Conservation (phyloP, 129 eudicot species). For the Rutidosis leptorrhynchoides region DNA sequence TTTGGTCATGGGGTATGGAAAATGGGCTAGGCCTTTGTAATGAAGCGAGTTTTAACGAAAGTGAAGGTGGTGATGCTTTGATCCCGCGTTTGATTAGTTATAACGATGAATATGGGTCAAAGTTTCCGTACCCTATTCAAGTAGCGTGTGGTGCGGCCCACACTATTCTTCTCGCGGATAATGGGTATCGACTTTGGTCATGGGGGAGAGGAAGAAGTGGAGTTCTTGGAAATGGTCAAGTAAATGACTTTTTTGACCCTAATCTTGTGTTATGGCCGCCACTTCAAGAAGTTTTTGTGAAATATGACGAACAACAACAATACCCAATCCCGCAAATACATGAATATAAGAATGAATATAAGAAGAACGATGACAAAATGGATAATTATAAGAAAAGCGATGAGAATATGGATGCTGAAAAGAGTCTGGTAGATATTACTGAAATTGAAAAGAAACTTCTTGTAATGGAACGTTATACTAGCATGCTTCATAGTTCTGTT, state of each 20-base stretch:
- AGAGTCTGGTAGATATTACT: slow-evolving; percentile 22
- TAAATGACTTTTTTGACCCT: slow-evolving; percentile 49
- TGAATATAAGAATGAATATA: too few species aligned
- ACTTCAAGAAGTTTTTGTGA: slow-evolving; percentile 34
- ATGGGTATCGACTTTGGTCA: slow-evolving; percentile 75
- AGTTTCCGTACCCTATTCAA: slow-evolving; percentile 50
- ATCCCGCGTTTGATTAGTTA: slow-evolving; percentile 43
- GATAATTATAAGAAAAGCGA: slow-evolving; percentile 2
- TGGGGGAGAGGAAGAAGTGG: slow-evolving; percentile 97
- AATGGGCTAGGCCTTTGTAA: slow-evolving; percentile 84
- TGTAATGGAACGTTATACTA: slow-evolving; percentile 60
- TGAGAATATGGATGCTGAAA: slow-evolving; percentile 12
- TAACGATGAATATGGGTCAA: slow-evolving; percentile 38
- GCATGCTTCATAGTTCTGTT: slow-evolving; percentile 69
- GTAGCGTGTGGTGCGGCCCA: slow-evolving; percentile 96
- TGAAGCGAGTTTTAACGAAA: slow-evolving; percentile 51
- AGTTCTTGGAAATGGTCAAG: slow-evolving; percentile 78
- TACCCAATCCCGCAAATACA: too few species aligned
- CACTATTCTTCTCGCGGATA: slow-evolving; percentile 64
- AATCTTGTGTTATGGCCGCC: slow-evolving; percentile 78
- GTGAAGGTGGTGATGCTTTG: slow-evolving; percentile 72
- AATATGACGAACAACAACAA: too few species aligned
- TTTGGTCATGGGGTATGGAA: slow-evolving; percentile 99
- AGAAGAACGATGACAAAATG: slow-evolving; percentile 13
- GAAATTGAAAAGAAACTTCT: slow-evolving; percentile 34